A percentile compares a stretch with the other conserved stretches of the same genome.
These are phyloP conservation scores for Silene uniflora DNA, from an alignment of 148 eudicot genomes.

Conservation along the genomic window DNA sequence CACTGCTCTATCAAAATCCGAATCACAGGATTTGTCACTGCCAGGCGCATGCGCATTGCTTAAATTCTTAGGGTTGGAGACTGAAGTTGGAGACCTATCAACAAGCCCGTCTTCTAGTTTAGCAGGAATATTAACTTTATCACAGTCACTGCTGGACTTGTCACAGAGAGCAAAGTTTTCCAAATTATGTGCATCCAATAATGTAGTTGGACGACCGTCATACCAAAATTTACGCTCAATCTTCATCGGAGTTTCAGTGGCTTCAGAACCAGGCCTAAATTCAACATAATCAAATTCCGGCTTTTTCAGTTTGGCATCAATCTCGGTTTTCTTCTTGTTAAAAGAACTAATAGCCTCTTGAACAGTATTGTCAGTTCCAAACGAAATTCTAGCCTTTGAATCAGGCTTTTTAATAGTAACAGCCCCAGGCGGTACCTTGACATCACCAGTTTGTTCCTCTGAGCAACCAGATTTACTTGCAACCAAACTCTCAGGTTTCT, in stretches of 20 bases:
- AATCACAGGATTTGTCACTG: background rate
- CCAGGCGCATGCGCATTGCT: background rate
- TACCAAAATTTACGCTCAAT: background rate
- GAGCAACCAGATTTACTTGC: background rate
- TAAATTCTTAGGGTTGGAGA: background rate
- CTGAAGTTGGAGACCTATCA: background rate
- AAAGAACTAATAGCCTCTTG: background rate
- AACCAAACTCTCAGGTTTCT: background rate
- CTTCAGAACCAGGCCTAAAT: background rate
- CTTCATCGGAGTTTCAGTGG: background rate
- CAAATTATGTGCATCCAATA: background rate
- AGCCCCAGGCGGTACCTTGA: background rate
- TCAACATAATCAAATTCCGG: background rate
- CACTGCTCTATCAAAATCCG: slow-evolving; percentile 14
- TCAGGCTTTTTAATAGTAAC: background rate
- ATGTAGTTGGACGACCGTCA: background rate
- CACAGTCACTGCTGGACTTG: background rate
- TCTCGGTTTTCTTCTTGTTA: background rate
- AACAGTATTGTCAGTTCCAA: background rate
- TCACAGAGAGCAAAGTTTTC: background rate
- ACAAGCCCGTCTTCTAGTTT: background rate
- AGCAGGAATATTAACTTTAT: background rate
- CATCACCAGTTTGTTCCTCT: background rate
- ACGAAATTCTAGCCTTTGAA: background rate
- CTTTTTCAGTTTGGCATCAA: background rate